These are phyloP conservation scores for Globisporangium spiculum DNA, from an alignment of 352 stramenopile genomes.

Conservation along the genomic window DNA sequence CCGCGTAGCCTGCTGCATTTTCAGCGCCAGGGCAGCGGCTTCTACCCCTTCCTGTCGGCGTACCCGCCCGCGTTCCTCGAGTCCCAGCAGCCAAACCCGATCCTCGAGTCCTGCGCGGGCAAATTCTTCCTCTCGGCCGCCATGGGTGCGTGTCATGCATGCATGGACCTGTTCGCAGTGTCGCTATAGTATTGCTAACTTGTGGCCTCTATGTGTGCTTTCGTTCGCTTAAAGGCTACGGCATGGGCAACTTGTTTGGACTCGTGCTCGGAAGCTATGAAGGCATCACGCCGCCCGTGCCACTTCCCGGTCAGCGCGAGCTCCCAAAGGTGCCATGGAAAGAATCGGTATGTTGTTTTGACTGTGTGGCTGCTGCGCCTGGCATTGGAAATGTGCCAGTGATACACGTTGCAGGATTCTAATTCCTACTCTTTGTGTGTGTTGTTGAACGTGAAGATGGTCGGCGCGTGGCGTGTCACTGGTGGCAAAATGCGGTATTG, in stretches of 20 bases:
- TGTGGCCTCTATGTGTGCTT: background rate
- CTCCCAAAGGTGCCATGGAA: conserved; percentile 76
- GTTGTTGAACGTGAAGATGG: conserved; percentile 32
- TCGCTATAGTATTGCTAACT: background rate
- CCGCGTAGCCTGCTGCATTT: conserved; percentile 50
- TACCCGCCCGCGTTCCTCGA: conserved; percentile 67
- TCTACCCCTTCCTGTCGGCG: conserved; percentile 70
- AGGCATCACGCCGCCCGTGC: conserved; percentile 78
- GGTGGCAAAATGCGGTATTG: conserved; percentile 79
- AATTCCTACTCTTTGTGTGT: background rate
- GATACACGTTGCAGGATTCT: background rate
- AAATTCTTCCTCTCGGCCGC: conserved; percentile 80
- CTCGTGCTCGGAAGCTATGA: conserved; percentile 83
- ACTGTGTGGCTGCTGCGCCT: background rate
- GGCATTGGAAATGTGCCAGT: background rate
- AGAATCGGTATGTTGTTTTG: conserved; percentile 47
- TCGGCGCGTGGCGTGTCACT: conserved; percentile 63
- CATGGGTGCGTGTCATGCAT: conserved; percentile 47
- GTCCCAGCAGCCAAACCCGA: conserved; percentile 66
- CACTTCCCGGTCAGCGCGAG: conserved; percentile 74
- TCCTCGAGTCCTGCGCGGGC: conserved; percentile 73
- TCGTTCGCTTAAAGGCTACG: conserved; percentile 42
- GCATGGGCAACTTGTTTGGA: conserved; percentile 78
- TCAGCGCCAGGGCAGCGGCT: conserved; percentile 40
- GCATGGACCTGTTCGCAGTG: background rate